A percentile compares a stretch with the other conserved stretches of the same genome.
These are phyloP conservation scores for Naganishia liquefaciens DNA, from an alignment of 1,284 basidiomycete genomes.

Conservation along the genomic window DNA sequence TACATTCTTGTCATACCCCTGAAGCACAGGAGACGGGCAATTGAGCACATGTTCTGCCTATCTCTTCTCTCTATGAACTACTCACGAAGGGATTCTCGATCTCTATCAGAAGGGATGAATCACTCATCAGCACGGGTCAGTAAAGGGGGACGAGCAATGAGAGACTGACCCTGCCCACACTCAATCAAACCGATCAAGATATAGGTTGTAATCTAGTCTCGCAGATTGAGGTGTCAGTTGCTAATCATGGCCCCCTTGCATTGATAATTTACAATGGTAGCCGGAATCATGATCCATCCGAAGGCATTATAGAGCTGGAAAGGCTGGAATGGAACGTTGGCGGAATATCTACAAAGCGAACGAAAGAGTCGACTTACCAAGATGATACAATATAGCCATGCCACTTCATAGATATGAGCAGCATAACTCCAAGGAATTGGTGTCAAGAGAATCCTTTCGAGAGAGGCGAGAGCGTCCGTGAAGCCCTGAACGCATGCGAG, in stretches of 20 bases:
- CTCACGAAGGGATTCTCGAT: constrained; percentile 54
- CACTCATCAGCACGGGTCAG: constrained; percentile 36
- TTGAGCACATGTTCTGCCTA: constrained; percentile 44
- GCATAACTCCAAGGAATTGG: constrained; percentile 74
- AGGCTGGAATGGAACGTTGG: constrained; percentile 52
- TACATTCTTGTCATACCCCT: constrained; percentile 35
- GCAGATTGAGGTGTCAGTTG: neutral
- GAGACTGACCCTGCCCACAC: constrained; percentile 38
- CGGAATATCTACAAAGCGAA: constrained; percentile 4
- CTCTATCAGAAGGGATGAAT: constrained; percentile 20
- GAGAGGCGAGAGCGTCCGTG: constrained; percentile 66
- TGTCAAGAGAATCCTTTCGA: constrained; percentile 74
- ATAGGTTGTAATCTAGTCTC: constrained; percentile 44
- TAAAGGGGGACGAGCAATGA: constrained; percentile 17
- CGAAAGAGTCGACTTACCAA: constrained; percentile 52
- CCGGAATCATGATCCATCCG: constrained; percentile 67
- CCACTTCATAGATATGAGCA: constrained; percentile 54
- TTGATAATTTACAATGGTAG: constrained; percentile 40
- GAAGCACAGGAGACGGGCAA: constrained; percentile 61
- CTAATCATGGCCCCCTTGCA: constrained; percentile 24
- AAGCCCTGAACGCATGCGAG: constrained; percentile 61
- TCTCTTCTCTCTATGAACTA: constrained; percentile 44
- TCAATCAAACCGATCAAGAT: constrained; percentile 53
- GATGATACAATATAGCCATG: constrained; percentile 49
- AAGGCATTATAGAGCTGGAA: constrained; percentile 67